Evolutionary conservation across 2,329 filamentous ascomycete genomes (phyloP).

Genomic region (Hirsutella thompsonii): DNA sequence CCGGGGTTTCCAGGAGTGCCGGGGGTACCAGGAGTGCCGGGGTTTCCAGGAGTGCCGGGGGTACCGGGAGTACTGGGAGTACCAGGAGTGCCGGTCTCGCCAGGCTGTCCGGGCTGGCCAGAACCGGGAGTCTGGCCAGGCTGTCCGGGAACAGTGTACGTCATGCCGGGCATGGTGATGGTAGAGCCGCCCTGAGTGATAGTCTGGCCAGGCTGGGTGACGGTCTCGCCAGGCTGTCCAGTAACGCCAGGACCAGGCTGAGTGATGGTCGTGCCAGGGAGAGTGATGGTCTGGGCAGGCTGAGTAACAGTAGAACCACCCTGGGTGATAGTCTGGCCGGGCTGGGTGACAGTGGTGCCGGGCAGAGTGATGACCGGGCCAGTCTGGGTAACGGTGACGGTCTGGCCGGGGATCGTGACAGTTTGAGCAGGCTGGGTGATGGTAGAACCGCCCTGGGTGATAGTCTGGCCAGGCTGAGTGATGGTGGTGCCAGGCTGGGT

Average conservation of each 20-base stretch:
- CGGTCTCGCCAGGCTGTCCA: background rate
- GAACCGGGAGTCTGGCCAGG: no score
- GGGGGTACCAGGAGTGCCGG: no score
- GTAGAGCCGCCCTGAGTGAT: background rate
- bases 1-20: no score
- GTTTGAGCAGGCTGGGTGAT: background rate
- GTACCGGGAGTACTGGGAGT: no score
- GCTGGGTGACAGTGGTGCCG: background rate
- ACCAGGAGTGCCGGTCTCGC: no score
- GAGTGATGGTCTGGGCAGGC: background rate
- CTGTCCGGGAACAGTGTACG: background rate
- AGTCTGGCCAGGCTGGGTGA: background rate
- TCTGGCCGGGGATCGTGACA: background rate
- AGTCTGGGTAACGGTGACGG: background rate
- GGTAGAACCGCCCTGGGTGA: background rate
- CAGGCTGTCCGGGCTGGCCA: no score
- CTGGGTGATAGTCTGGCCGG: slow-evolving; percentile 3
- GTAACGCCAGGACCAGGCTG: background rate
- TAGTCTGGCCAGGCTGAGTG: background rate
- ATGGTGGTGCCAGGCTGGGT: background rate
- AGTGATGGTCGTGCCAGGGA: background rate
- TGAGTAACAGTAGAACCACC: background rate
- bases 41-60: no score
- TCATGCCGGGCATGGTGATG: background rate
- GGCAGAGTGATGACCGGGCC: background rate